A percentile compares a stretch with the other conserved stretches of the same genome.
phyloP scores from a whole-genome alignment of 1,139 yeast species.

The Yamadazyma jaroonii region DNA sequence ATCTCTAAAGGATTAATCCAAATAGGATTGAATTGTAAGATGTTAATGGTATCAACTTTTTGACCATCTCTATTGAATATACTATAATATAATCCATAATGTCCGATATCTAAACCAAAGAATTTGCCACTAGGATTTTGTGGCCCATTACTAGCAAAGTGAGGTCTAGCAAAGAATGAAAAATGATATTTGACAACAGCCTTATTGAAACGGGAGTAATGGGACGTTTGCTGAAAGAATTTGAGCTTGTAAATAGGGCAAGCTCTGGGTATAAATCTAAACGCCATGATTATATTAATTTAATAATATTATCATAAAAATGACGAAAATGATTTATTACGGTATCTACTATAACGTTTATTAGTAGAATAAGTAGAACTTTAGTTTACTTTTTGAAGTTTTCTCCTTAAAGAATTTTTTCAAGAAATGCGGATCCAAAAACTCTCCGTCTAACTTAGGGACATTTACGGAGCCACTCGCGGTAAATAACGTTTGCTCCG shows the following conservation, averaged over 20 bases:
- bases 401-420: too few relatives aligned
- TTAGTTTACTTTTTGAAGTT: too few relatives aligned
- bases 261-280: slow-evolving; percentile 1
- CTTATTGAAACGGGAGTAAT: slow-evolving; percentile 2
- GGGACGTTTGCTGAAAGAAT: slow-evolving; percentile 34
- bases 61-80: slow-evolving; percentile 38
- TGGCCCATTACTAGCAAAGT: slow-evolving; percentile 6
- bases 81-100: slow-evolving; percentile 44
- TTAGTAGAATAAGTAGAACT: too few relatives aligned
- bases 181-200: slow-evolving; percentile 3
- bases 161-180: slow-evolving; percentile 2
- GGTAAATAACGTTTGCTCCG: too few relatives aligned
- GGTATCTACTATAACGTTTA: too few relatives aligned
- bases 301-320: background rate
- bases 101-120: slow-evolving; percentile 38
- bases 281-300: slow-evolving; percentile 2
- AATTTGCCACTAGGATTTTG: slow-evolving; percentile 13
- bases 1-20: slow-evolving; percentile 7
- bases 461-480: too few relatives aligned
- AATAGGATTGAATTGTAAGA: slow-evolving; percentile 13
- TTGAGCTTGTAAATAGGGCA: slow-evolving; percentile 19
- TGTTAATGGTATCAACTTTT: slow-evolving; percentile 11
- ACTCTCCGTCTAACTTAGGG: too few relatives aligned
- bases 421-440: too few relatives aligned
- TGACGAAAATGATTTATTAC: too few relatives aligned